Evolutionary conservation across 2,329 filamentous ascomycete species (phyloP), one percentile per base, ranked within the genome.

Genomic region (Penicillium nordicum): DNA sequence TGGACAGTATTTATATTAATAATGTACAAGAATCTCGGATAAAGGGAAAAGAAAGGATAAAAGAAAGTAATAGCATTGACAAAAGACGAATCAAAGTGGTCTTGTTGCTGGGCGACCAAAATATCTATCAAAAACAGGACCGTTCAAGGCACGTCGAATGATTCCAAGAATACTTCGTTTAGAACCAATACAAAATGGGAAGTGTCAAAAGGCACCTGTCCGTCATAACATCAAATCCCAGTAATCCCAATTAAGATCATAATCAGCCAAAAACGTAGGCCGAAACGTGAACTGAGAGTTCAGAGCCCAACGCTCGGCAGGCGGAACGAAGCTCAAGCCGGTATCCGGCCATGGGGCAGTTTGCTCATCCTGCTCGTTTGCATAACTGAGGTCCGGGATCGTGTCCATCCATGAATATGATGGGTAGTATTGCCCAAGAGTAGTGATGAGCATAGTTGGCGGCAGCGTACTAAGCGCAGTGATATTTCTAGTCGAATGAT

Each of bases 271-370:
- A 43, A 57, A 61, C 1, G 50, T 51, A 36, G 57, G 38, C 11
- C 53, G 25, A 8, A 52, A 43, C 6, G 50, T 55, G 8, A 61
- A 47, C 3, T 59, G 40, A 9, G 49, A 21, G 11, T 57, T 42
- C 10, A 57, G 43, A 38, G 57, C 50, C 59, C 59, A 59, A 40
- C 55, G 36, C 25, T 57, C 59, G 11, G 41, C 23, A 10, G 30
- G n/a, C 6, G 18, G 48, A n/a, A 45, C 53, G 10, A 40, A 49
- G 14, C 8, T 14, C n/a, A 40, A 29, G 18, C 2, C 3, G 6
- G 23, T 1, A 37, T 18, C 21, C 2, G 30, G 14, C 50, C 9
- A 45, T 21, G 34, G 42, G 14, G 21, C 5, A 21, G 37, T 49
- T 27, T 49, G 32, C 4, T 11, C 27, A 45, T 23, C 7, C 8